A percentile compares a stretch with the other conserved stretches of the same genome.
phyloP scores from a whole-genome alignment of 2,329 filamentous ascomycete genomes.

The Colletotrichum nymphaeae region DNA sequence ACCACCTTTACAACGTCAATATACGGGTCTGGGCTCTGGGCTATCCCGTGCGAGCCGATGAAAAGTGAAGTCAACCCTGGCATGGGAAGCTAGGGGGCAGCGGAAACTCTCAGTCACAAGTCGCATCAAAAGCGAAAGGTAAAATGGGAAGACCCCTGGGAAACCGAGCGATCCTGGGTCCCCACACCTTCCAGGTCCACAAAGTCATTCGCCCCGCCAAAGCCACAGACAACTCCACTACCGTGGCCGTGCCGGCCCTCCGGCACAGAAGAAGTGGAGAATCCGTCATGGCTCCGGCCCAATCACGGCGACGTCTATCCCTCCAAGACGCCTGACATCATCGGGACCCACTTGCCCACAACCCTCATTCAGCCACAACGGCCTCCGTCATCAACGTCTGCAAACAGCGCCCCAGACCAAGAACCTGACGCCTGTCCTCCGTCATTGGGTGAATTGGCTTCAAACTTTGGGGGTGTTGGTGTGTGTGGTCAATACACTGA shows the following conservation, averaged over 20 bases:
- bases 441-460: constrained; percentile 1
- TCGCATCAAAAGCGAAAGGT: not conserved
- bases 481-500: not conserved
- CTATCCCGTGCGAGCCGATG: constrained; percentile 1
- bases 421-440: constrained; percentile 17
- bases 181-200: not conserved
- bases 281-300: not conserved
- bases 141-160: not conserved
- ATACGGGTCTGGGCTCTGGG: not conserved
- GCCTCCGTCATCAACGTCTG: constrained; percentile 27
- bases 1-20: constrained; percentile 7
- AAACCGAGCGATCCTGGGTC: constrained; percentile 16
- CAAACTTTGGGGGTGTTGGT: not conserved
- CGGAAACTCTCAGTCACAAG: not conserved
- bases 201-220: constrained; percentile 8
- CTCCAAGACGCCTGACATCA: constrained; percentile 30
- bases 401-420: constrained; percentile 31
- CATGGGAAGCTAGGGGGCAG: not conserved
- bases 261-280: not conserved
- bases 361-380: constrained; percentile 29
- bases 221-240: constrained; percentile 16
- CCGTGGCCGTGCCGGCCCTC: constrained; percentile 21
- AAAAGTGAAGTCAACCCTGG: not conserved
- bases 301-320: constrained; percentile 13
- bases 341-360: not conserved